Conservation (phyloP, 257 asterid species). For the Salvia miltiorrhiza region DNA sequence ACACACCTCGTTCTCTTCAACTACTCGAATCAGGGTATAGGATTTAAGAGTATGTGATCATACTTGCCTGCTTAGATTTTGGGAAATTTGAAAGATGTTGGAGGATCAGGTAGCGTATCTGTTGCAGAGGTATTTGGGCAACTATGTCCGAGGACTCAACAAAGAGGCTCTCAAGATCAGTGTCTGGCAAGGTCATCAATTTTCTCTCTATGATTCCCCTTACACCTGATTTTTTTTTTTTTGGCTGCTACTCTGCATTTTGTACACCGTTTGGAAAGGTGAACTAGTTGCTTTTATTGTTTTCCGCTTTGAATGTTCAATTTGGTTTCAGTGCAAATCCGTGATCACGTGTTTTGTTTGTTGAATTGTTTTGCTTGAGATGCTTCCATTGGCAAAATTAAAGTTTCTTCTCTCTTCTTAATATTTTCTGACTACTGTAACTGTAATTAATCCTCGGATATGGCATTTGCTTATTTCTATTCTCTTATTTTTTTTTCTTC, state of each 20-base stretch:
- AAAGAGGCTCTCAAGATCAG: conserved; percentile 98
- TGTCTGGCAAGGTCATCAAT: conserved; percentile 87
- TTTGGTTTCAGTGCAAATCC: neutral
- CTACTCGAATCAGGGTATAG: neutral
- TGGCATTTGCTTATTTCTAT: too few species aligned
- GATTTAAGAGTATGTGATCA: neutral
- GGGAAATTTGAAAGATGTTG: conserved; percentile 56
- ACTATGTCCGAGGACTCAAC: conserved; percentile 88
- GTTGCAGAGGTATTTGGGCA: conserved; percentile 88
- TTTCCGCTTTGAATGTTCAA: neutral
- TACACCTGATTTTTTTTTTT: neutral
- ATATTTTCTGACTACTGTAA: neutral
- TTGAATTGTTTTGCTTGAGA: neutral
- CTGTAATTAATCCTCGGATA: neutral
- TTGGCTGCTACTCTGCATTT: neutral
- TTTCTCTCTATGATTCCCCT: neutral
- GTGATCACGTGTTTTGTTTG: neutral
- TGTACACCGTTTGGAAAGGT: neutral
- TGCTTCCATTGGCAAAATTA: neutral
- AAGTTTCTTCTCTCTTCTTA: neutral
- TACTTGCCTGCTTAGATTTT: neutral
- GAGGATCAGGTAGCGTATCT: conserved; percentile 97
- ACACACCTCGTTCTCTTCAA: too few species aligned
- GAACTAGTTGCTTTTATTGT: neutral
- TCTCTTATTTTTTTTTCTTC: neutral